These are phyloP conservation scores for Aspergillus sclerotioniger DNA, from an alignment of 495 filamentous ascomycete genomes.

Conservation along the genomic window DNA sequence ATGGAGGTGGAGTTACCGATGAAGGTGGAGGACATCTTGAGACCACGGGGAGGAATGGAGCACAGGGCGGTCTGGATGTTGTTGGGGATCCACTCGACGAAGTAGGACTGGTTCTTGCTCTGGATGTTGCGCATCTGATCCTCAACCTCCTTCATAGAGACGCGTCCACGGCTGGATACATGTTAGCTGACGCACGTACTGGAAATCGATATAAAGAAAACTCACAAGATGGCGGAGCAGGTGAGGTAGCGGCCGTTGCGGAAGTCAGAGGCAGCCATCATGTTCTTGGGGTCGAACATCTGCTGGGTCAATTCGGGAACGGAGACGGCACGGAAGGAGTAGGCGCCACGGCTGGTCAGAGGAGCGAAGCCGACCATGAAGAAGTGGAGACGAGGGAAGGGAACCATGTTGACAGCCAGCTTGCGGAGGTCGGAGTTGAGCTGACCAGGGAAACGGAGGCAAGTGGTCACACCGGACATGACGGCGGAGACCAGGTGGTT, in stretches of 20 bases:
- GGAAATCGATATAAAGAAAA: no score
- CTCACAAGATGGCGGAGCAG: conserved; percentile 94
- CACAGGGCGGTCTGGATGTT: conserved; percentile 99
- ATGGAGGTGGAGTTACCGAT: conserved; percentile 99
- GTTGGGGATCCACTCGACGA: conserved; percentile 99
- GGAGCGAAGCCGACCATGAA: conserved; percentile 99
- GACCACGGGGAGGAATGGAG: conserved; percentile 95
- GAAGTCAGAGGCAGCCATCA: conserved; percentile 99
- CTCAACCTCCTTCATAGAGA: conserved; percentile 99
- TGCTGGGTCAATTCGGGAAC: conserved; percentile 99
- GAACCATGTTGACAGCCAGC: conserved; percentile 99
- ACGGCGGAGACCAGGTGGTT: conserved; percentile 99
- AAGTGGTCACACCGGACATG: conserved; percentile 99
- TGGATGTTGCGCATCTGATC: conserved; percentile 99
- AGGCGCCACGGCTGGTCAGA: conserved; percentile 90
- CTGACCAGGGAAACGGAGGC: conserved; percentile 98
- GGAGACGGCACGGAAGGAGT: conserved; percentile 95
- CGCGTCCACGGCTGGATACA: conserved; percentile 80
- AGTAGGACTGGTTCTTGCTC: conserved; percentile 99
- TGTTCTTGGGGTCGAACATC: conserved; percentile 99
- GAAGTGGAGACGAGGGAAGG: conserved; percentile 99
- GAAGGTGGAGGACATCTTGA: conserved; percentile 99
- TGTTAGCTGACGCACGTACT: no score
- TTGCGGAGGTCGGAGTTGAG: conserved; percentile 99
- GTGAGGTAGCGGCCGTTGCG: conserved; percentile 99